Evolutionary conservation across 148 eudicot species (phyloP).

Genomic region (Rheum nobile): DNA sequence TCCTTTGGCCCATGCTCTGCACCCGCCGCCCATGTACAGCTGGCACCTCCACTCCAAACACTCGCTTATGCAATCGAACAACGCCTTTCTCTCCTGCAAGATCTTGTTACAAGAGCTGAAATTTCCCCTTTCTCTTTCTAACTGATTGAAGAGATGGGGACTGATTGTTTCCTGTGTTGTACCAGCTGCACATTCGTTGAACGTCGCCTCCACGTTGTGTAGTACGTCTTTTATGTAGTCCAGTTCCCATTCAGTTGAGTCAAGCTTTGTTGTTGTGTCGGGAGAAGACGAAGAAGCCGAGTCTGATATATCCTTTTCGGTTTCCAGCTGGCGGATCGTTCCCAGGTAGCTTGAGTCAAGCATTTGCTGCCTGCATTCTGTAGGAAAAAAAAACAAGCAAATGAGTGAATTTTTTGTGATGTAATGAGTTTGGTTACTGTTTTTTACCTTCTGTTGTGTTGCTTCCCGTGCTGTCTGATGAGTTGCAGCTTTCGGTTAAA

Average conservation of each 20-base stretch:
- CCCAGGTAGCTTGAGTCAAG: constrained; percentile 19
- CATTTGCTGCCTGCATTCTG: constrained; percentile 55
- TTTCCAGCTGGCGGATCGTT: constrained; percentile 23
- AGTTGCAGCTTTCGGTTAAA: constrained; percentile 63
- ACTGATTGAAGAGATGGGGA: constrained; percentile 58
- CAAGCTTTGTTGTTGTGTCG: constrained; percentile 15
- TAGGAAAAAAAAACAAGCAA: constrained; percentile 3
- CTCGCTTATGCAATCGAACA: constrained; percentile 74
- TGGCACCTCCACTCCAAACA: constrained; percentile 56
- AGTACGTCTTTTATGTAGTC: constrained; percentile 56
- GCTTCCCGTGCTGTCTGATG: constrained; percentile 50
- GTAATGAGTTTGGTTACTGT: not conserved
- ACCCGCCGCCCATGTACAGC: constrained; percentile 36
- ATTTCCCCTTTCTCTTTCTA: constrained; percentile 35
- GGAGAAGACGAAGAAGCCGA: constrained; percentile 64
- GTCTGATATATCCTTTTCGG: constrained; percentile 65
- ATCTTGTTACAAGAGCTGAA: constrained; percentile 8
- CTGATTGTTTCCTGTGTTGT: constrained; percentile 42
- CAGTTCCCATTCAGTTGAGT: constrained; percentile 38
- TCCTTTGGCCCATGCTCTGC: constrained; percentile 46
- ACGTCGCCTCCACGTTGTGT: constrained; percentile 46
- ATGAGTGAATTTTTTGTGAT: not conserved
- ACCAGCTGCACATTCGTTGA: constrained; percentile 52
- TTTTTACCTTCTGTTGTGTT: constrained; percentile 49
- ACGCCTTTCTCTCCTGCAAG: constrained; percentile 31